phyloP scores from a whole-genome alignment of 345 rosid species.

The Dipteronia sinensis region DNA sequence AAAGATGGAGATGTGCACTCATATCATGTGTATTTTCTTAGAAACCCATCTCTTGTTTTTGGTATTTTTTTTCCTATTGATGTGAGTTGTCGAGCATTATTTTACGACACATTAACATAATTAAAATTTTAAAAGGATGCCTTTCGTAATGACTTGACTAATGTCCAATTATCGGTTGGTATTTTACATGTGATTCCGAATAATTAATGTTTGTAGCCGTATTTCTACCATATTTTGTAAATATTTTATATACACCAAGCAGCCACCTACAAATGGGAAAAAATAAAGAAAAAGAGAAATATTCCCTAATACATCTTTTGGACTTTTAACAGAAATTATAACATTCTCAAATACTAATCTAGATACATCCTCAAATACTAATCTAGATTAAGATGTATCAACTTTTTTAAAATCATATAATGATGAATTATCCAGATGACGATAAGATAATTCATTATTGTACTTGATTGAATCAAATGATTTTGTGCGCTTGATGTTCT shows the following conservation, averaged over 20 bases:
- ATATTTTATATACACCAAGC: not conserved
- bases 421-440: not conserved
- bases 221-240: not conserved
- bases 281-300: not conserved
- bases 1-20: slow-evolving; percentile 13
- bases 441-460: no score
- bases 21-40: not conserved
- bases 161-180: slow-evolving; percentile 3
- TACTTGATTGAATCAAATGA: not conserved
- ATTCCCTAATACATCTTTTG: slow-evolving; percentile 18
- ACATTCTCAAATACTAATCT: not conserved
- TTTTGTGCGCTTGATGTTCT: not conserved
- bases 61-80: not conserved
- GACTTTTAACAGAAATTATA: slow-evolving; percentile 11
- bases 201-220: not conserved
- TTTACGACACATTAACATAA: not conserved
- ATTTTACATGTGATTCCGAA: slow-evolving; percentile 12
- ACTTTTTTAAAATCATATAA: not conserved
- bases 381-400: not conserved
- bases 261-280: not conserved
- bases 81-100: slow-evolving; percentile 20
- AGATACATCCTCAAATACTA: no score
- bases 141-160: not conserved
- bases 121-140: not conserved
- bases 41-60: not conserved